Percentiles rank a stretch among this genome's conserved stretches.
phyloP scores from a whole-genome alignment of 495 filamentous ascomycete genomes.

The Aspergillus ellipticus region DNA sequence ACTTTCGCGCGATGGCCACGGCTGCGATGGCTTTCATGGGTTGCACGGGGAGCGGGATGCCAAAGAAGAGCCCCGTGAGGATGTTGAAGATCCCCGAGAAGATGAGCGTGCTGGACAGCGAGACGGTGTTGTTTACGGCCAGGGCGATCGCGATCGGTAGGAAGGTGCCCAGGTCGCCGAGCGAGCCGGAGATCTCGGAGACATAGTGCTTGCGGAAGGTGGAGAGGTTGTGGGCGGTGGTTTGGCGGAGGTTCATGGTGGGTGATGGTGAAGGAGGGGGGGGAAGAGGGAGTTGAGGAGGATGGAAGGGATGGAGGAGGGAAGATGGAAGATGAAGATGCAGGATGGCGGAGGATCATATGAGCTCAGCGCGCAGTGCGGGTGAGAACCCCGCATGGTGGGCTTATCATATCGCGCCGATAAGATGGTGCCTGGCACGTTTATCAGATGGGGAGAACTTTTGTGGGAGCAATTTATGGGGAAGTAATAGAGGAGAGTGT shows the following conservation, averaged over 20 bases:
- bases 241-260: conserved; percentile 29
- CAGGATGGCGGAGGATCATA: neutral
- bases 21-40: conserved; percentile 93
- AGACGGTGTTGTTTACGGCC: conserved; percentile 67
- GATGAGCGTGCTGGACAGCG: conserved; percentile 76
- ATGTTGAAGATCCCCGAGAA: conserved; percentile 88
- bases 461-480: too few relatives aligned
- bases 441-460: too few relatives aligned
- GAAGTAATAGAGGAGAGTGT: too few relatives aligned
- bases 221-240: conserved; percentile 31
- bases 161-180: conserved; percentile 89
- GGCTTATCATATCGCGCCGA: too few relatives aligned
- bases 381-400: too few relatives aligned
- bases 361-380: too few relatives aligned
- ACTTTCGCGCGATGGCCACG: conserved; percentile 67
- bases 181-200: conserved; percentile 80
- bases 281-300: neutral
- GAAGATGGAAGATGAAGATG: neutral
- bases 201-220: conserved; percentile 55
- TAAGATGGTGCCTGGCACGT: too few relatives aligned
- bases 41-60: conserved; percentile 82
- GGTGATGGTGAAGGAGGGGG: neutral
- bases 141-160: conserved; percentile 86
- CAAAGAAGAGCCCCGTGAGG: conserved; percentile 73
- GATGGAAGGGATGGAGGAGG: neutral